Evolutionary conservation across 116 monocot species (phyloP).

Genomic region (Posidonia oceanica): DNA sequence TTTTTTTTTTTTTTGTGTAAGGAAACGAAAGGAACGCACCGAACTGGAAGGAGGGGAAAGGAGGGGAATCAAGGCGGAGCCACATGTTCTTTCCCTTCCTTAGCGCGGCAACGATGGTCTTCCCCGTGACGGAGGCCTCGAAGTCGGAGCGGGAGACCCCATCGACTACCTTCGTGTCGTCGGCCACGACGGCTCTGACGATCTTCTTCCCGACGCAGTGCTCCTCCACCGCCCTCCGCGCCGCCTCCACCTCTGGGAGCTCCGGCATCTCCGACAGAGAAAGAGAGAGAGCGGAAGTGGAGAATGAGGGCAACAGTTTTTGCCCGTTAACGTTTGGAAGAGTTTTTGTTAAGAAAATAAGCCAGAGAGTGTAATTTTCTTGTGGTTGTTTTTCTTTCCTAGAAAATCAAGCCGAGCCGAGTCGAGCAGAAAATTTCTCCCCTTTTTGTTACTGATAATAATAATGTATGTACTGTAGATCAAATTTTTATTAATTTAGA

Average conservation of each 20-base stretch:
- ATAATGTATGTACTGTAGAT: too few relatives aligned
- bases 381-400: too few relatives aligned
- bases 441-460: too few relatives aligned
- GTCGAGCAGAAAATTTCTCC: too few relatives aligned
- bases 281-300: neutral
- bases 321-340: too few relatives aligned
- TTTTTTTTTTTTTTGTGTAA: too few relatives aligned
- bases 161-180: constrained; percentile 76
- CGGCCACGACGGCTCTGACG: constrained; percentile 33
- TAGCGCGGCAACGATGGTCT: constrained; percentile 56
- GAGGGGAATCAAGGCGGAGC: constrained; percentile 83
- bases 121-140: constrained; percentile 46
- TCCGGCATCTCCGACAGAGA: constrained; percentile 56
- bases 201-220: constrained; percentile 67
- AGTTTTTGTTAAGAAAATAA: too few relatives aligned
- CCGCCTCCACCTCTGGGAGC: constrained; percentile 97
- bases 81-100: constrained; percentile 97
- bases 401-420: too few relatives aligned
- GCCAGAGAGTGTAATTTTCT: too few relatives aligned
- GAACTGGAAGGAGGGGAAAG: constrained; percentile 94
- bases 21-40: constrained; percentile 14
- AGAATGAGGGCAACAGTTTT: too few relatives aligned
- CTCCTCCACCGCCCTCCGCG: constrained; percentile 70
- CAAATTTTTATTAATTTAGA: too few relatives aligned
- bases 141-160: constrained; percentile 42